Evolutionary conservation across 2,329 filamentous ascomycete species (phyloP).

Genomic region (Diaporthe vexans): DNA sequence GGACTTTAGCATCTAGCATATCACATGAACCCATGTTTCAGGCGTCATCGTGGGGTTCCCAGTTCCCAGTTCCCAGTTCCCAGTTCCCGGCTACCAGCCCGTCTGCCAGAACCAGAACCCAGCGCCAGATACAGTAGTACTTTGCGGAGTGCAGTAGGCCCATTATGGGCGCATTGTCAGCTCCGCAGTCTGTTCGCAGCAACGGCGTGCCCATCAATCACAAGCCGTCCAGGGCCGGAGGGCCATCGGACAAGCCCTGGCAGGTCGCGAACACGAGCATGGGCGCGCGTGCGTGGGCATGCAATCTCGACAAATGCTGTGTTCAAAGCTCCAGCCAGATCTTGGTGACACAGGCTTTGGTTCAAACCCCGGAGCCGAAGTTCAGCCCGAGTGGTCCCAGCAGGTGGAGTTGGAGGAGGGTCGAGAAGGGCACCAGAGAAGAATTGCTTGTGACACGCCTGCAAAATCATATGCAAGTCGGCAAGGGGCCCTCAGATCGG

Average conservation of each 20-base stretch:
- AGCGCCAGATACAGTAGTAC: neutral
- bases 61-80: too few relatives aligned
- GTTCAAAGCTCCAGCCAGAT: neutral
- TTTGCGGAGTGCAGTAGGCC: conserved; percentile 30
- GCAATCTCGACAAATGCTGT: neutral
- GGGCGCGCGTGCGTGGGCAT: neutral
- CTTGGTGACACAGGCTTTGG: conserved; percentile 30
- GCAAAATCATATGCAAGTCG: conserved; percentile 38
- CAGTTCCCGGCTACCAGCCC: neutral
- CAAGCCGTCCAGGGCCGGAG: neutral
- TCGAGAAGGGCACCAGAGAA: conserved; percentile 30
- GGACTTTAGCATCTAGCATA: conserved; percentile 22
- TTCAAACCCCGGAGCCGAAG: conserved; percentile 31
- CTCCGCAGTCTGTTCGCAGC: conserved; percentile 16
- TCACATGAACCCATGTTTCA: conserved; percentile 26
- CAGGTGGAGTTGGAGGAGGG: neutral
- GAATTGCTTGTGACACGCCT: conserved; percentile 42
- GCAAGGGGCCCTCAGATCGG: conserved; percentile 30
- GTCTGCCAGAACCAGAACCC: neutral
- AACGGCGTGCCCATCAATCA: conserved; percentile 3
- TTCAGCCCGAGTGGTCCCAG: conserved; percentile 18
- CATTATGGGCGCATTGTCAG: neutral
- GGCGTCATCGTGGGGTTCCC: conserved; percentile 25
- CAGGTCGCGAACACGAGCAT: neutral
- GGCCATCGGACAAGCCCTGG: neutral